A percentile compares a stretch with the other conserved stretches of the same genome.
phyloP scores from a whole-genome alignment of 1,139 yeast genomes.

The Pichia sp. region DNA sequence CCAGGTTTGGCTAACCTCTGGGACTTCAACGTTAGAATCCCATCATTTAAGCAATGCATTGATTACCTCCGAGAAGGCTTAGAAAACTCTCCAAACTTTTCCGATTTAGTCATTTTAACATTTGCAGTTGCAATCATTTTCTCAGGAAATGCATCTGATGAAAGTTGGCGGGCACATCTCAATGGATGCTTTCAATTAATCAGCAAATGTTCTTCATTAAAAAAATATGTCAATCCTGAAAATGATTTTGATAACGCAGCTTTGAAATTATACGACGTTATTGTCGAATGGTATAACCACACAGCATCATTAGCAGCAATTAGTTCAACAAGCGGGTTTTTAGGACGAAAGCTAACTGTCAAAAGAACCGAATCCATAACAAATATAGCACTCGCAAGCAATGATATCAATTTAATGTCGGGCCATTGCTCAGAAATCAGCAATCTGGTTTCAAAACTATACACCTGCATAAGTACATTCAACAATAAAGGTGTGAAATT shows the following conservation, averaged over 20 bases:
- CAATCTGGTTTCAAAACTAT: conserved; percentile 6
- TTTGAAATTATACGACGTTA: conserved; percentile 14
- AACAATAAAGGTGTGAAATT: conserved; percentile 11
- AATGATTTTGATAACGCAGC: conserved; percentile 12
- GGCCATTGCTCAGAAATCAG: conserved; percentile 14
- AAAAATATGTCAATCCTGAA: neutral
- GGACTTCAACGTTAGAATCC: conserved; percentile 18
- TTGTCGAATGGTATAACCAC: conserved; percentile 19
- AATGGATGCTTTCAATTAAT: conserved; percentile 19
- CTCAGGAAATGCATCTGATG: conserved; percentile 19
- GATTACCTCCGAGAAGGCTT: conserved; percentile 15
- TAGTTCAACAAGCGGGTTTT: conserved; percentile 17
- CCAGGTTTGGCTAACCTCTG: conserved; percentile 10
- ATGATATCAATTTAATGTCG: conserved; percentile 15
- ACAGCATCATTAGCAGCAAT: conserved; percentile 16
- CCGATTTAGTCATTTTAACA: conserved; percentile 16
- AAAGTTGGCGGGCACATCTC: conserved; percentile 22
- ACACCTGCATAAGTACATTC: conserved; percentile 4
- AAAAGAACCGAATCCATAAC: neutral
- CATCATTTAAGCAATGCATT: conserved; percentile 19
- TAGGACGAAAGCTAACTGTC: conserved; percentile 1
- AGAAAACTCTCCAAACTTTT: conserved; percentile 12
- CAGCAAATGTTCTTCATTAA: conserved; percentile 9
- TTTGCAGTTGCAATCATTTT: conserved; percentile 20
- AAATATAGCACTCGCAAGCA: conserved; percentile 13